Base-by-base conservation (phyloP, 495 filamentous ascomycete species). In the Podospora didyma region DNA sequence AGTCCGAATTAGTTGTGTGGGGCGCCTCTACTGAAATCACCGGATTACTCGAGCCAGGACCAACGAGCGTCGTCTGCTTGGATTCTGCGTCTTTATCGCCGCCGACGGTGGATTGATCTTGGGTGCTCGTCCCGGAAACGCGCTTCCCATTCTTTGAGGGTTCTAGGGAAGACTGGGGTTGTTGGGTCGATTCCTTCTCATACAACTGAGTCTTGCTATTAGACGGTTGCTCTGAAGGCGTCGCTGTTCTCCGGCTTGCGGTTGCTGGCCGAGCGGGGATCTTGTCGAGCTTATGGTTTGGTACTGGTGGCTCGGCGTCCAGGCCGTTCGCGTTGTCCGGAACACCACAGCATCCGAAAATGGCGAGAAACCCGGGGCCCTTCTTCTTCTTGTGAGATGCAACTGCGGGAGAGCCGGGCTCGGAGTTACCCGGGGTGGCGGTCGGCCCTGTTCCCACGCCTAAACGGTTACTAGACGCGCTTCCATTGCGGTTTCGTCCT, bases 281-380 rank as follows among this genome's bases (percentile, higher is more conserved):
- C 62, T 75, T 81, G 12, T 79, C 73, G 16, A 83, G 67, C 65
- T 85, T 86, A 74, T 92, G 92, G 34, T 83, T 75, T 46, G 88
- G 84, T 21, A 88, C 69, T 21, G 71, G 68, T 44, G 76, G 66
- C 44, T 89, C 88, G 39, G 84, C 82, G 56, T 83, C 84, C 39
- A 85, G 75, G 2, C 82, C 73, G 54, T 86, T 82, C n/a, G 81
- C 82, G 46, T 82, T 72, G 55, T 85, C 80, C 39, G 84, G 79
- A 24, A 86, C 82, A 26, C 85, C 84, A 69, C 91, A 96, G 75
- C 92, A 96, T 50, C 81, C 86, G 48, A 96, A 75, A 54, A 94
- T 84, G 23, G 89, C 78, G 20, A 95, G 73, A 37, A 96, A 73
- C 10, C 76, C 79, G 50, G 74, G 76, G 69, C 82, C 83, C 74